These are phyloP conservation scores for Protomyces inundatus DNA, from an alignment of 1,139 yeast species.

Conservation along the genomic window DNA sequence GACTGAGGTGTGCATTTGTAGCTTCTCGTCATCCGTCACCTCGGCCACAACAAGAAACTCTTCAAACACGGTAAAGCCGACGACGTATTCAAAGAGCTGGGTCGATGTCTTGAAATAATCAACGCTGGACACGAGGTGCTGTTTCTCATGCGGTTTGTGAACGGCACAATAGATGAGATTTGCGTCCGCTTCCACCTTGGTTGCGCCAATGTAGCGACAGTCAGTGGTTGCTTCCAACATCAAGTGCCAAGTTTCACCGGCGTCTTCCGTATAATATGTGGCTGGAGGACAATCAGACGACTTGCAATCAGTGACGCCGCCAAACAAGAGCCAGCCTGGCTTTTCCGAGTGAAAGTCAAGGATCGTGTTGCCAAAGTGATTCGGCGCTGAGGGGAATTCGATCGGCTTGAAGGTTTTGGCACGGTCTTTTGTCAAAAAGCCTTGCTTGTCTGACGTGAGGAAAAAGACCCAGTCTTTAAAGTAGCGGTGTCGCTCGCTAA, in stretches of 20 bases:
- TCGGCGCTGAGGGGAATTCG: slow-evolving; percentile 51
- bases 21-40: slow-evolving; percentile 36
- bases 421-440: slow-evolving; percentile 62
- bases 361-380: slow-evolving; percentile 41
- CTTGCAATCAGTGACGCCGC: slow-evolving; percentile 59
- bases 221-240: slow-evolving; percentile 45
- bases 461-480: slow-evolving; percentile 62
- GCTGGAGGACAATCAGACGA: slow-evolving; percentile 50
- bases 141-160: slow-evolving; percentile 31
- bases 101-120: slow-evolving; percentile 49
- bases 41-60: slow-evolving; percentile 69
- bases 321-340: slow-evolving; percentile 60
- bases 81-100: slow-evolving; percentile 47
- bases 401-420: slow-evolving; percentile 46
- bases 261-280: slow-evolving; percentile 59
- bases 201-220: slow-evolving; percentile 67
- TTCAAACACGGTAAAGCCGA: slow-evolving; percentile 63
- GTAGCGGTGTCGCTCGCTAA: slow-evolving; percentile 56
- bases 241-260: slow-evolving; percentile 56
- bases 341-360: slow-evolving; percentile 57
- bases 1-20: slow-evolving; percentile 67
- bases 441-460: slow-evolving; percentile 48
- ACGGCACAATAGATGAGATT: slow-evolving; percentile 62
- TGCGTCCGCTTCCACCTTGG: slow-evolving; percentile 41
- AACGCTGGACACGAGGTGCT: slow-evolving; percentile 48